Evolutionary conservation across 148 eudicot genomes (phyloP).

Genomic region (Beta vulgaris): DNA sequence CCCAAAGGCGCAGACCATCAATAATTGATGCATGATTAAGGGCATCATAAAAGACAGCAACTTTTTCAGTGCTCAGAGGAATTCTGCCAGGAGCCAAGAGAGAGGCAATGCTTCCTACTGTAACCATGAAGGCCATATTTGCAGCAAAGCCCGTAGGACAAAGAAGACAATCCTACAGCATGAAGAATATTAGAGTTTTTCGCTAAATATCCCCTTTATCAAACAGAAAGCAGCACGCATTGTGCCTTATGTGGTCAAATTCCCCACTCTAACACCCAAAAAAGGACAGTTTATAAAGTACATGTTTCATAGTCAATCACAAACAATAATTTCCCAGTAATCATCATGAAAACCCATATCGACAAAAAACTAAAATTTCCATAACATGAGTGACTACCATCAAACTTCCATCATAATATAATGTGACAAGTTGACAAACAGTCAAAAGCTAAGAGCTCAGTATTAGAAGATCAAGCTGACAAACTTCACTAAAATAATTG

Average conservation of each 20-base stretch:
- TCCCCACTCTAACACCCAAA: not conserved
- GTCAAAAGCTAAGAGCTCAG: not conserved
- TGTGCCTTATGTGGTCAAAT: not conserved
- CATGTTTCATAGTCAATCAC: not conserved
- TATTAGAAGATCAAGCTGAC: not conserved
- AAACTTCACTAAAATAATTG: too few species aligned
- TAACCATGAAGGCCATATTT: conserved; percentile 93
- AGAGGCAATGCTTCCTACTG: conserved; percentile 75
- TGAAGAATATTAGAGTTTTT: conserved; percentile 28
- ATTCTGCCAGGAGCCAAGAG: conserved; percentile 49
- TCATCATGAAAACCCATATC: not conserved
- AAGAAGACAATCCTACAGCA: conserved; percentile 92
- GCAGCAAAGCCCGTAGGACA: conserved; percentile 99
- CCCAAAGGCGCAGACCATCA: conserved; percentile 95
- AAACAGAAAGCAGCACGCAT: not conserved
- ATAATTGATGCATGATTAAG: conserved; percentile 96
- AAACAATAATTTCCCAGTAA: not conserved
- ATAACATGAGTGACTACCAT: not conserved
- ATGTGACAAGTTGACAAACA: not conserved
- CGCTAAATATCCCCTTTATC: not conserved
- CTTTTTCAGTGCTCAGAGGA: conserved; percentile 48
- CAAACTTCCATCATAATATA: not conserved
- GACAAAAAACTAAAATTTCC: not conserved
- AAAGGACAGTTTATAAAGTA: too few species aligned
- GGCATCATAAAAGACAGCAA: conserved; percentile 94